Conservation (phyloP, 345 rosid species). For the Eucalyptus urophylla region DNA sequence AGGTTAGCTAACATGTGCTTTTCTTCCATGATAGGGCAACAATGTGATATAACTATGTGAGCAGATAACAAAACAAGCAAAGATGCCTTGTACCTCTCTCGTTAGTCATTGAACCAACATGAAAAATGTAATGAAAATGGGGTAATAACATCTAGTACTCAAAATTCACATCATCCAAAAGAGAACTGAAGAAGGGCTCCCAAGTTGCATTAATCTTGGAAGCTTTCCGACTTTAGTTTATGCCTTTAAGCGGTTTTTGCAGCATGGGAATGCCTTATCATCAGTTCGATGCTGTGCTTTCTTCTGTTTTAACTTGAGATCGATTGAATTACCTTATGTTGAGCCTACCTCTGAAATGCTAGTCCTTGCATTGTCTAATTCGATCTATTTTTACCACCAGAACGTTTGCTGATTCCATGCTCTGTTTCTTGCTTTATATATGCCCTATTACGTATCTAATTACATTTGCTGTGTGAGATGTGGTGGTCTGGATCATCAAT, state of each 20-base stretch:
- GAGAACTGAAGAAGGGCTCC: neutral
- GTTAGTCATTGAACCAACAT: neutral
- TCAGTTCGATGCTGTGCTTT: neutral
- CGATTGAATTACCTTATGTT: neutral
- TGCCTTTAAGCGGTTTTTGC: neutral
- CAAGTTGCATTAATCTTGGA: neutral
- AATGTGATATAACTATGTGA: neutral
- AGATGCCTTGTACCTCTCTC: neutral
- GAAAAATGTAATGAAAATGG: neutral
- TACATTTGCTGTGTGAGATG: neutral
- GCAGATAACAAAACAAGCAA: neutral
- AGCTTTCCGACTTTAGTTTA: neutral
- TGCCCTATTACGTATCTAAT: neutral
- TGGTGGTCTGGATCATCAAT: neutral
- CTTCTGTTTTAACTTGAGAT: neutral
- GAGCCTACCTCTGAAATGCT: neutral
- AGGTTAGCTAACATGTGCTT: neutral
- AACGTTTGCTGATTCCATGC: neutral
- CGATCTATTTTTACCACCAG: neutral
- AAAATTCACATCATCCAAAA: neutral
- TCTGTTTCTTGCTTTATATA: neutral
- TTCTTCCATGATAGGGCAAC: neutral
- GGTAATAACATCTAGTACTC: neutral
- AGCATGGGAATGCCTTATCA: neutral
- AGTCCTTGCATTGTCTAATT: neutral